A percentile compares a stretch with the other conserved stretches of the same genome.
phyloP scores from a whole-genome alignment of 2,329 filamentous ascomycete species.

The Aspergillus sp. region DNA sequence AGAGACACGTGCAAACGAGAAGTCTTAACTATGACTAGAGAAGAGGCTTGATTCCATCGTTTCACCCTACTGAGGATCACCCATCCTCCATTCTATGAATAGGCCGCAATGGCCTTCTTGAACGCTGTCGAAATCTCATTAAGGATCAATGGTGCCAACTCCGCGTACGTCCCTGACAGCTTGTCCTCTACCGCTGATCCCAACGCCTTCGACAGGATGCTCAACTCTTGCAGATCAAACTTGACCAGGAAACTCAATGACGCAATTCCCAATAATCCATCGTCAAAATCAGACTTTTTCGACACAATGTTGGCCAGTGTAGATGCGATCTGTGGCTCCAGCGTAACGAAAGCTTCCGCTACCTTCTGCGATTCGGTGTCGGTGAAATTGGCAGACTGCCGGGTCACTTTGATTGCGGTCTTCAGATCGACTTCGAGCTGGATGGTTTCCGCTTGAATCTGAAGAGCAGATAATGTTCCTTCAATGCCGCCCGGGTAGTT shows the following conservation, averaged over 20 bases:
- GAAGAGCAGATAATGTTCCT: constrained; percentile 17
- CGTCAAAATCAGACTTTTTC: constrained; percentile 23
- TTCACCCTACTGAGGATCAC: no score
- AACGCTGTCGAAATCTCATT: constrained; percentile 21
- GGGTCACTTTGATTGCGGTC: constrained; percentile 10
- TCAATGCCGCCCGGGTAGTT: constrained; percentile 19
- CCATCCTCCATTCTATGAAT: neutral
- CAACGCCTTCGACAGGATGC: constrained; percentile 15
- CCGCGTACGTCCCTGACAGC: constrained; percentile 17
- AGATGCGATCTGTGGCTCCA: constrained; percentile 22
- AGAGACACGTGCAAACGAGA: no score
- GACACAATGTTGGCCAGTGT: constrained; percentile 21
- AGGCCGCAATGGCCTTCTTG: constrained; percentile 18
- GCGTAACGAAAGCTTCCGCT: constrained; percentile 15
- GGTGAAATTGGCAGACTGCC: constrained; percentile 20
- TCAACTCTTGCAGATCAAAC: constrained; percentile 18
- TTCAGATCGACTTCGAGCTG: constrained; percentile 14
- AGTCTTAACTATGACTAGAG: no score
- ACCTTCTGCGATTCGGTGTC: constrained; percentile 18
- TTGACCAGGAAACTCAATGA: constrained; percentile 23
- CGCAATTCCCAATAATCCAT: constrained; percentile 18
- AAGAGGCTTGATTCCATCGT: fast-evolving
- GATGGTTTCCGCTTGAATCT: constrained; percentile 21
- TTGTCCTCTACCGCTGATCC: constrained; percentile 18
- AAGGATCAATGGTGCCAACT: constrained; percentile 19